Base-by-base conservation (phyloP, 208 protist species). In the Trypanosoma lewisi region DNA sequence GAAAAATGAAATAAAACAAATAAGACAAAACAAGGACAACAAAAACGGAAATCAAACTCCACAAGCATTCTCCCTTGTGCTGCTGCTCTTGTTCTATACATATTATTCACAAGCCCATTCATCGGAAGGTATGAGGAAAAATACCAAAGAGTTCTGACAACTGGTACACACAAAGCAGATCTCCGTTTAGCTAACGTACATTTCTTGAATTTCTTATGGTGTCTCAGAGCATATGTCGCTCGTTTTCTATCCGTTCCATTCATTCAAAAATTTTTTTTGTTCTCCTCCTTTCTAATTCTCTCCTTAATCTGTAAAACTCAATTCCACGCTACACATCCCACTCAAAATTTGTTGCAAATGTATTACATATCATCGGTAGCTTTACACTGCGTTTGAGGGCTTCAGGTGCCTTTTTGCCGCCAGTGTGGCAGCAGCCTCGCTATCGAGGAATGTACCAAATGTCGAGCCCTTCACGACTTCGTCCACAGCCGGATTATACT, bases 401-500 rank as follows among this genome's bases (percentile, higher is more conserved):
- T 54, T 68, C 23, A 68, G 48, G 25, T 44, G 63, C 19, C 41
- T 12, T n/a, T 41, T 31, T 39, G 53, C 39, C 12, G 45, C 30
- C 37, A 44, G 19, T 33, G 23, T 48, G 4, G 51, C 50, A 14
- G 44, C 33, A 27, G 51, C 53, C 12, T 67, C 61, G 11, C 47
- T 36, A 50, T 41, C 36, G 2, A 25, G 9, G n/a, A n/a, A n/a
- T 19, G 42, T 33, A 45, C 63, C 63, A 61, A 68, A 68, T 44
- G 12, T 34, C 45, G 37, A 27, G 0, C 63, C 63, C 11, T 41
- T 68, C 5, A 68, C 63, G 19, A 68, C 52, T 21, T 83, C 76
- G 36, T 68, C 80, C 42, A 97, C 92, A 34, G 93, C 91, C 2
- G 97, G 97, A 70, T 99, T 99, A 83, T 96, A 98, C 75, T 96